Conservation (phyloP, 2,329 filamentous ascomycete species). For the Teratosphaeria viscida region DNA sequence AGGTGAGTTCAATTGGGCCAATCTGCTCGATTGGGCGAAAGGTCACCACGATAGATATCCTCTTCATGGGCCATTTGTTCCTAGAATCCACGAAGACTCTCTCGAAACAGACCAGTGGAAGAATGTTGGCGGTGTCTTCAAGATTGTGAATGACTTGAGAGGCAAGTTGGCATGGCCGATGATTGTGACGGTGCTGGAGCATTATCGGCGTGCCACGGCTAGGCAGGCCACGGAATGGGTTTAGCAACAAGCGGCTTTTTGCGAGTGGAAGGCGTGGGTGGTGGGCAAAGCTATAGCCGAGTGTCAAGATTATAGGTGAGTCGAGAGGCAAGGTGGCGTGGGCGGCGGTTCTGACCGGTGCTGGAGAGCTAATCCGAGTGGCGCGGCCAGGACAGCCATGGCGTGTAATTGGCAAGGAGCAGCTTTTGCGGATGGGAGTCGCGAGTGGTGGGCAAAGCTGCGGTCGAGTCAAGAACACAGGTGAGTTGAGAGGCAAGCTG, state of each 20-base stretch:
- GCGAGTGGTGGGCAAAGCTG: no score
- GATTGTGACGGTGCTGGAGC: background rate
- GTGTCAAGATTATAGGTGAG: no score
- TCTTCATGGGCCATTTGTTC: background rate
- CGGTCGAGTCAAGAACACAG: no score
- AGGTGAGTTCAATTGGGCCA: background rate
- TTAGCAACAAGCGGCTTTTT: background rate
- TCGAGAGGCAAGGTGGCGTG: no score
- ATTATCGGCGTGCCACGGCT: background rate
- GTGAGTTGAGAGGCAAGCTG: no score
- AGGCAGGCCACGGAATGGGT: background rate
- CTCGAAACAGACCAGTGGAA: background rate
- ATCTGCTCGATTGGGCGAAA: background rate
- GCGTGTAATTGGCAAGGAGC: no score
- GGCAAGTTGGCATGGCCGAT: background rate
- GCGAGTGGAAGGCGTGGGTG: no score
- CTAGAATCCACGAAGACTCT: background rate
- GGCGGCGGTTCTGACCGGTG: no score
- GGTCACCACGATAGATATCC: background rate
- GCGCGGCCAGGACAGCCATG: no score
- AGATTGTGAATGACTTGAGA: background rate
- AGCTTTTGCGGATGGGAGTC: no score
- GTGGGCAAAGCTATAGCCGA: no score
- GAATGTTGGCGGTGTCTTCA: background rate
- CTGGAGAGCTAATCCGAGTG: no score